These are phyloP conservation scores for Orbilia brochopaga DNA, from an alignment of 2,329 filamentous ascomycete species.

Conservation along the genomic window DNA sequence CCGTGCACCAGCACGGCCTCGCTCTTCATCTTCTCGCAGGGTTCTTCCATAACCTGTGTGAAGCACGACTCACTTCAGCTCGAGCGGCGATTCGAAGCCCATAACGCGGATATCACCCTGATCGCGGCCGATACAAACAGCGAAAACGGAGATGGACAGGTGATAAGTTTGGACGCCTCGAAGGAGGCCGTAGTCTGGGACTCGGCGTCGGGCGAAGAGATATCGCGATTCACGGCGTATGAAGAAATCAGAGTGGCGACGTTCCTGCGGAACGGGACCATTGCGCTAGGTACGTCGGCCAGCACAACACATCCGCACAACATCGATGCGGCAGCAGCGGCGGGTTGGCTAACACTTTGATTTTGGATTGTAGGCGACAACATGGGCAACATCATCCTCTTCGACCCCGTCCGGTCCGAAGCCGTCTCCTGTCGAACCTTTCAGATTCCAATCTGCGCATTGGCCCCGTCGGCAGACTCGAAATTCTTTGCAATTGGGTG, in stretches of 20 bases:
- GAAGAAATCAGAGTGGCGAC: conserved; percentile 81
- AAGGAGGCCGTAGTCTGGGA: conserved; percentile 98
- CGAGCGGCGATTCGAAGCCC: conserved; percentile 81
- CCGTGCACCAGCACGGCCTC: conserved; percentile 89
- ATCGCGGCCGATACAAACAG: conserved; percentile 90
- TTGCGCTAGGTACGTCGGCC: conserved; percentile 80
- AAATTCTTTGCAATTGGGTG: conserved; percentile 96
- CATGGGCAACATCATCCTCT: conserved; percentile 90
- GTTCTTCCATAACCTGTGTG: conserved; percentile 79
- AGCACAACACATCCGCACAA: conserved; percentile 20
- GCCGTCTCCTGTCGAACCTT: conserved; percentile 90
- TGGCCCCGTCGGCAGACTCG: conserved; percentile 88
- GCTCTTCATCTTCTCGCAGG: conserved; percentile 86
- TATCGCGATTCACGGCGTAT: conserved; percentile 90
- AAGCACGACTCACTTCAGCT: conserved; percentile 92
- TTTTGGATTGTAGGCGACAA: conserved; percentile 71
- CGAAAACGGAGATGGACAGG: conserved; percentile 81
- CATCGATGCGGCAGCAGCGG: conserved; percentile 22
- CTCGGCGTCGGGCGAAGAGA: conserved; percentile 84
- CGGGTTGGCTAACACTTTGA: conserved; percentile 23
- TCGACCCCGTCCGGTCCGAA: conserved; percentile 90
- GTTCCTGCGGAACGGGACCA: conserved; percentile 97
- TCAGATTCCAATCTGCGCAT: conserved; percentile 90
- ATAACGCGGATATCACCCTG: conserved; percentile 80
- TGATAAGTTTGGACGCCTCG: conserved; percentile 89